A percentile compares a stretch with the other conserved stretches of the same genome.
Conservation (phyloP, 2,329 filamentous ascomycete species). For the Colletotrichum gigasporum region DNA sequence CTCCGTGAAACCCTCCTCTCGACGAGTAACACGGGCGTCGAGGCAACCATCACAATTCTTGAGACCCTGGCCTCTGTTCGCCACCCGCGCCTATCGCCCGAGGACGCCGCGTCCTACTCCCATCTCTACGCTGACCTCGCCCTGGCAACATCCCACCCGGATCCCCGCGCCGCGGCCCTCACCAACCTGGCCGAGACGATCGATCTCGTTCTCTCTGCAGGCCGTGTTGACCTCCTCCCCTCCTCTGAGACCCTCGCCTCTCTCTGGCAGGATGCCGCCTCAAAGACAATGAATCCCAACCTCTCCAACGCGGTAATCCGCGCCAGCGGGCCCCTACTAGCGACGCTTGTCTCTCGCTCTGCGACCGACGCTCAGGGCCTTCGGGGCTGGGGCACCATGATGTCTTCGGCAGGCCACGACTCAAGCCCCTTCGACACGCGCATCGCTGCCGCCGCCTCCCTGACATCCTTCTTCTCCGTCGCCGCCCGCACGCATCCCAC, state of each 20-base stretch:
- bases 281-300: slow-evolving; percentile 54
- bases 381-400: slow-evolving; percentile 58
- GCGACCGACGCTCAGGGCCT: slow-evolving; percentile 35
- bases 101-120: slow-evolving; percentile 41
- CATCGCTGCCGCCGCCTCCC: slow-evolving; percentile 65
- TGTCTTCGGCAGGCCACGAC: slow-evolving; percentile 41
- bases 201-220: slow-evolving; percentile 46
- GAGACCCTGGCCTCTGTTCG: slow-evolving; percentile 47
- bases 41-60: slow-evolving; percentile 47
- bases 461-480: slow-evolving; percentile 59
- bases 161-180: slow-evolving; percentile 58
- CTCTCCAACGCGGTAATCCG: slow-evolving; percentile 60
- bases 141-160: slow-evolving; percentile 47
- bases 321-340: slow-evolving; percentile 55
- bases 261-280: slow-evolving; percentile 52
- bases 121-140: slow-evolving; percentile 54
- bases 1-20: slow-evolving; percentile 19
- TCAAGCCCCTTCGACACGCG: slow-evolving; percentile 71
- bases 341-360: slow-evolving; percentile 40
- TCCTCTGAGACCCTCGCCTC: slow-evolving; percentile 42
- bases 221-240: slow-evolving; percentile 41
- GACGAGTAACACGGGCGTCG: slow-evolving; percentile 39
- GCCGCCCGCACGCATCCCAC: slow-evolving; percentile 36
- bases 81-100: slow-evolving; percentile 34
- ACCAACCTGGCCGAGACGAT: slow-evolving; percentile 57